Base-by-base conservation (phyloP, 1,284 basidiomycete species). In the Erythrobasidium hasegawianum region DNA sequence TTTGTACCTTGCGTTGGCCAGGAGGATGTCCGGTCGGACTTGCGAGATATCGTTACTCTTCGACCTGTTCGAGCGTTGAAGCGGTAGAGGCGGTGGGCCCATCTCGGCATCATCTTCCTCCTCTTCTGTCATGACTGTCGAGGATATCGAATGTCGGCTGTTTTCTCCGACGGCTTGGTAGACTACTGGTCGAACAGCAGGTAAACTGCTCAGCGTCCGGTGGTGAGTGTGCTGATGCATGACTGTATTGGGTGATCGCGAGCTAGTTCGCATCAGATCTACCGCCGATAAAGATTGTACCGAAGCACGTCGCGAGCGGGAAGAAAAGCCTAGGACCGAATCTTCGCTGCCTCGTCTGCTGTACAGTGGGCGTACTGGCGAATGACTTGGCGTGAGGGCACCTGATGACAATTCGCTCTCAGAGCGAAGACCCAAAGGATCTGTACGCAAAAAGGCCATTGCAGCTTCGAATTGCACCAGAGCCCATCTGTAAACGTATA, bases 381-480 rank as follows among this genome's bases (percentile, higher is more conserved):
- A 64, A 7, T 54, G n/a, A 16, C 33, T 33, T 33, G 26, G 22
- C 14, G 50, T 27, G 50, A 26, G 9, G 5, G 50, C n/a, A 27
- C 20, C 16, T 53, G 26, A 26, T 20, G 50, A 26, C 16, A 26
- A 7, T 8, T 53, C 38, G 43, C n/a, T 53, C 11, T 2, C n/a
- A 18, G 26, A 29, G 24, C 11, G 16, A 8, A 65, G 47, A 10
- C 24, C 38, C 11, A 69, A 43, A 4, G 68, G 68, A 49, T 69
- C 68, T 22, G 52, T 59, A 11, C 47, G 64, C 13, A 69, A 18
- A 24, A 56, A 69, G 4, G 68, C 57, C 18, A 69, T 56, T 14
- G 68, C 68, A 4, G 68, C 64, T 57, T 66, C 57, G 54, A 69
- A 69, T 29, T 65, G 66, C 14, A 59, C 68, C 14, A 69, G 16